Evolutionary conservation across 2,329 filamentous ascomycete species (phyloP).

Genomic region (Colletotrichum sp.): DNA sequence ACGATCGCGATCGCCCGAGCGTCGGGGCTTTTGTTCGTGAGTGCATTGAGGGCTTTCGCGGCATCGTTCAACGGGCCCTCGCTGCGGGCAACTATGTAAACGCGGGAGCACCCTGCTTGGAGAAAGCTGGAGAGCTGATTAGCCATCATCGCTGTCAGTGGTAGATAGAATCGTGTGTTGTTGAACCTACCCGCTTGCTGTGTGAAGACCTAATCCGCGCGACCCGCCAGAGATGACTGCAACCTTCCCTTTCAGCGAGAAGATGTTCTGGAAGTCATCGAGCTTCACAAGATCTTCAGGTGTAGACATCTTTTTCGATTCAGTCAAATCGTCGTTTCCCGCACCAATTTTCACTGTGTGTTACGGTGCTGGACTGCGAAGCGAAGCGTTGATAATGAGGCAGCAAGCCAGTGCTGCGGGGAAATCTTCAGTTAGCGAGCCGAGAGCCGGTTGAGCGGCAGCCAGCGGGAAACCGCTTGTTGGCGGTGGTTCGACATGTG

Average conservation of each 20-base stretch:
- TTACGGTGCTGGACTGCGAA: background rate
- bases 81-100: background rate
- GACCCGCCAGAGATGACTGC: background rate
- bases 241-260: background rate
- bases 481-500: background rate
- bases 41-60: background rate
- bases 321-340: background rate
- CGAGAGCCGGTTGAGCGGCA: background rate
- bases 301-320: background rate
- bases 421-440: background rate
- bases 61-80: background rate
- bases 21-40: background rate
- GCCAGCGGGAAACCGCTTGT: background rate
- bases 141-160: background rate
- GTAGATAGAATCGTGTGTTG: background rate
- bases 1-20: background rate
- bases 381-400: background rate
- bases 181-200: background rate
- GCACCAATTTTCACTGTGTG: background rate
- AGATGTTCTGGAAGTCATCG: background rate
- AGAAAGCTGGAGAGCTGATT: background rate
- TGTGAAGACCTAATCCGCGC: background rate
- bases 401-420: background rate
- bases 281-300: background rate
- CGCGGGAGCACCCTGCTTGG: background rate